These are phyloP conservation scores for Leccinum truebloodii DNA, from an alignment of 768 basidiomycete genomes.

Conservation along the genomic window DNA sequence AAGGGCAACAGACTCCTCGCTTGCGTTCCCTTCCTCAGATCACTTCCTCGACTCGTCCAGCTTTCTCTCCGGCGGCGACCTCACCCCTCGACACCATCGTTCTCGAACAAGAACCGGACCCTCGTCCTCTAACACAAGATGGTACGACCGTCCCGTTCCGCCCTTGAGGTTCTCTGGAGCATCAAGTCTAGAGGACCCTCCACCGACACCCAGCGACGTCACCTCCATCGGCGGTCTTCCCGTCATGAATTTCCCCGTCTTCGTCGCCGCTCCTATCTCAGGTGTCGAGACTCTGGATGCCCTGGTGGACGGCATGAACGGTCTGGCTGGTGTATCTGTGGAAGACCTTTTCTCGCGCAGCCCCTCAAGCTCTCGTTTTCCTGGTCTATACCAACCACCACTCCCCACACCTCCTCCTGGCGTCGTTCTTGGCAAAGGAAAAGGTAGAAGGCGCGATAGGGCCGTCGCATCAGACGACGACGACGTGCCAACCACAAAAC, in stretches of 20 bases:
- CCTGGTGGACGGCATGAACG: slow-evolving; percentile 88
- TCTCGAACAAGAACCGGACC: slow-evolving; percentile 61
- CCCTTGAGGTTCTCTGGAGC: slow-evolving; percentile 66
- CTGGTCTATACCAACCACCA: slow-evolving; percentile 74
- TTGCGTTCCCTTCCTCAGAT: slow-evolving; percentile 31
- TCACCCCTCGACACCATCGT: slow-evolving; percentile 44
- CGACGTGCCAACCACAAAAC: slow-evolving; percentile 30
- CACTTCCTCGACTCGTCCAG: slow-evolving; percentile 28
- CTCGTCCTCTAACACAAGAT: slow-evolving; percentile 41
- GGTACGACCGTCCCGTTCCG: slow-evolving; percentile 49
- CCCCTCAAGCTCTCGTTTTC: slow-evolving; percentile 52
- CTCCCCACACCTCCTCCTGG: slow-evolving; percentile 84
- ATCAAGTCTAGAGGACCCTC: slow-evolving; percentile 73
- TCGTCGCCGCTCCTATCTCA: slow-evolving; percentile 74
- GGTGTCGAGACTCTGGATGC: slow-evolving; percentile 90
- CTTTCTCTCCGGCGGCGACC: slow-evolving; percentile 26
- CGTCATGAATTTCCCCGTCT: slow-evolving; percentile 55
- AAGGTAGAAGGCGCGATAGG: slow-evolving; percentile 28
- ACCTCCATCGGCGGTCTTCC: slow-evolving; percentile 18
- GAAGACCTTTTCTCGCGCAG: slow-evolving; percentile 53
- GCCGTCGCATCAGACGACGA: slow-evolving; percentile 54
- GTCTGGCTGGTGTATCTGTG: slow-evolving; percentile 69
- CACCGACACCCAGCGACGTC: slow-evolving; percentile 64
- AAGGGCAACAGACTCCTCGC: slow-evolving; percentile 26
- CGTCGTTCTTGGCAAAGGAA: slow-evolving; percentile 60